These are phyloP conservation scores for Pichia sp. DNA, from an alignment of 1,139 yeast genomes.

Conservation along the genomic window DNA sequence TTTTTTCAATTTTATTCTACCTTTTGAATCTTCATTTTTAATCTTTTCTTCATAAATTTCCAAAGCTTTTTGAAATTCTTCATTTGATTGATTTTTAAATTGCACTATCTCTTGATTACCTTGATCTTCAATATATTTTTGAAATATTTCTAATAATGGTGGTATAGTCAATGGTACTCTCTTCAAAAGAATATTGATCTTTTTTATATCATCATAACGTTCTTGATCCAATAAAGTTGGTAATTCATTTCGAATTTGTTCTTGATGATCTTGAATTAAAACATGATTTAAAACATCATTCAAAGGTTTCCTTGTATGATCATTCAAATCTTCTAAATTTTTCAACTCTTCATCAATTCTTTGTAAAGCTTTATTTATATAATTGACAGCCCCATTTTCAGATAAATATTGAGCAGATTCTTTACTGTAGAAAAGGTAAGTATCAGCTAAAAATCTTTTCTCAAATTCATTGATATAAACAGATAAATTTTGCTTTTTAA, in stretches of 20 bases:
- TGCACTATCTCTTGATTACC: slow-evolving; percentile 65
- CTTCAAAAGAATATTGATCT: slow-evolving; percentile 69
- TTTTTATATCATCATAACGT: slow-evolving; percentile 67
- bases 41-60: slow-evolving; percentile 8
- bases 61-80: slow-evolving; percentile 14
- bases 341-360: slow-evolving; percentile 78
- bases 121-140: slow-evolving; percentile 64
- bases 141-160: slow-evolving; percentile 71
- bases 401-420: slow-evolving; percentile 65
- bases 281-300: slow-evolving; percentile 70
- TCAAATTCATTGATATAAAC: slow-evolving; percentile 82
- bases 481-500: slow-evolving; percentile 74
- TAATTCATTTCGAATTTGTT: slow-evolving; percentile 71
- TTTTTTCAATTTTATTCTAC: slow-evolving; percentile 12
- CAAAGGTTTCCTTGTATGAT: slow-evolving; percentile 72
- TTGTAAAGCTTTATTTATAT: slow-evolving; percentile 78
- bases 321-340: slow-evolving; percentile 75
- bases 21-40: slow-evolving; percentile 10
- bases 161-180: slow-evolving; percentile 69
- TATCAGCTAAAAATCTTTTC: slow-evolving; percentile 61
- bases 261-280: slow-evolving; percentile 73
- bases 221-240: slow-evolving; percentile 64
- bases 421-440: slow-evolving; percentile 61
- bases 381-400: slow-evolving; percentile 80
- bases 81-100: slow-evolving; percentile 44